phyloP scores from a whole-genome alignment of 176 grass and related monocot species.

The Aegilops tauschii region DNA sequence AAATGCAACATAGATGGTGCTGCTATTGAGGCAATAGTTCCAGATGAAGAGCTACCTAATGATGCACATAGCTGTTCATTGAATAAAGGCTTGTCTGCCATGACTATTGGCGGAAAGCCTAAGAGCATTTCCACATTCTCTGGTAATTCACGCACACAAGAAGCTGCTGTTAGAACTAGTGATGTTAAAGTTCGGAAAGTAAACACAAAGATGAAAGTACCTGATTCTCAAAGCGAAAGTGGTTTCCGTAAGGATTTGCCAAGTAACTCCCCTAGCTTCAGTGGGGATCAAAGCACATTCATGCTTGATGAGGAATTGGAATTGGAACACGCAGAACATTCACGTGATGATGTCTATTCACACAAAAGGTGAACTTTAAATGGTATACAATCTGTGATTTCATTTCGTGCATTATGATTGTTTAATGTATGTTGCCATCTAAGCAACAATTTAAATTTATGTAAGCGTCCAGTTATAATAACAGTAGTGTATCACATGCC shows the following conservation, averaged over 20 bases:
- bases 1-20: constrained; percentile 14
- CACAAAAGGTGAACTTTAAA: constrained; percentile 60
- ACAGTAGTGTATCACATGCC: background rate
- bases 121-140: constrained; percentile 21
- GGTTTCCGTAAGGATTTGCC: constrained; percentile 31
- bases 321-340: constrained; percentile 46
- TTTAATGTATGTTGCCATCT: constrained; percentile 20
- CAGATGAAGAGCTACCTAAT: constrained; percentile 25
- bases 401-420: background rate
- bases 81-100: constrained; percentile 35
- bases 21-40: constrained; percentile 23
- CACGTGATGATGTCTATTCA: constrained; percentile 35
- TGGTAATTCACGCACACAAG: constrained; percentile 32
- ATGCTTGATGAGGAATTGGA: constrained; percentile 86
- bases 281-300: constrained; percentile 74
- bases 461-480: background rate
- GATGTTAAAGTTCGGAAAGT: constrained; percentile 38
- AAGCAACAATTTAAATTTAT: background rate
- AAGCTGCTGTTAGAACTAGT: constrained; percentile 18
- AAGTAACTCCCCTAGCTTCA: constrained; percentile 37
- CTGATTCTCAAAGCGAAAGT: constrained; percentile 31
- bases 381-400: background rate
- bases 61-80: constrained; percentile 36
- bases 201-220: constrained; percentile 33
- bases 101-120: constrained; percentile 27